A percentile compares a stretch with the other conserved stretches of the same genome.
Conservation (phyloP, 2,329 filamentous ascomycete genomes). For the Pseudopithomyces maydicus region DNA sequence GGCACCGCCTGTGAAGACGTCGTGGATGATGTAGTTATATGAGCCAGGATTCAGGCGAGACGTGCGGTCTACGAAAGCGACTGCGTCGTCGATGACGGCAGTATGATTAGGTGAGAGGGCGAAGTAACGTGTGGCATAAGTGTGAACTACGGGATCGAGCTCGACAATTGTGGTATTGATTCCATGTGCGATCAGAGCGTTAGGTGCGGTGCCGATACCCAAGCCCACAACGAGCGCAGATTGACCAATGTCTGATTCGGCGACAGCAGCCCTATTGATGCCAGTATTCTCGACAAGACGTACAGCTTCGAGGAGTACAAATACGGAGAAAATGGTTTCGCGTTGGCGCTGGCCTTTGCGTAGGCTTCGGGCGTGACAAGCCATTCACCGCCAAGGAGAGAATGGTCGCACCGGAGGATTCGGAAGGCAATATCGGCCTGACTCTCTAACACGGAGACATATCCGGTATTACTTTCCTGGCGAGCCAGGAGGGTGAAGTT, state of each 20-base stretch:
- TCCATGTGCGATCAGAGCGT: constrained; percentile 83
- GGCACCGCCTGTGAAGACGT: constrained; percentile 95
- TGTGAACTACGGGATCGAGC: constrained; percentile 87
- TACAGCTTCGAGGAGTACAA: constrained; percentile 91
- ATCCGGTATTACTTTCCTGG: constrained; percentile 85
- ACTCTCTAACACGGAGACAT: constrained; percentile 88
- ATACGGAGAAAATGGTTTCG: constrained; percentile 95
- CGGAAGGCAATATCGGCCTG: constrained; percentile 68
- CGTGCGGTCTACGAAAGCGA: constrained; percentile 65
- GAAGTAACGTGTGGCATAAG: constrained; percentile 85
- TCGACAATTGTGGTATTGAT: constrained; percentile 94
- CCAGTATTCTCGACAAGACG: constrained; percentile 68
- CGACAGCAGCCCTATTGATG: constrained; percentile 41
- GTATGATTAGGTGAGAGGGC: constrained; percentile 76
- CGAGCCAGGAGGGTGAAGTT: constrained; percentile 81
- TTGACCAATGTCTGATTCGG: constrained; percentile 66
- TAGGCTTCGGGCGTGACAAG: constrained; percentile 56
- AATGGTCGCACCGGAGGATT: constrained; percentile 91
- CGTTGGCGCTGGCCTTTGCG: constrained; percentile 58
- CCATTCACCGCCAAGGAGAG: constrained; percentile 92
- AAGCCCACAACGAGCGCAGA: constrained; percentile 88
- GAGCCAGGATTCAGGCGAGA: constrained; percentile 50
- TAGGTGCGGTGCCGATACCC: constrained; percentile 89
- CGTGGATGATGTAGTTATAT: constrained; percentile 95
- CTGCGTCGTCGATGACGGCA: constrained; percentile 81